Evolutionary conservation across 306 rosid species (phyloP).

Genomic region (Lagenaria siceraria): DNA sequence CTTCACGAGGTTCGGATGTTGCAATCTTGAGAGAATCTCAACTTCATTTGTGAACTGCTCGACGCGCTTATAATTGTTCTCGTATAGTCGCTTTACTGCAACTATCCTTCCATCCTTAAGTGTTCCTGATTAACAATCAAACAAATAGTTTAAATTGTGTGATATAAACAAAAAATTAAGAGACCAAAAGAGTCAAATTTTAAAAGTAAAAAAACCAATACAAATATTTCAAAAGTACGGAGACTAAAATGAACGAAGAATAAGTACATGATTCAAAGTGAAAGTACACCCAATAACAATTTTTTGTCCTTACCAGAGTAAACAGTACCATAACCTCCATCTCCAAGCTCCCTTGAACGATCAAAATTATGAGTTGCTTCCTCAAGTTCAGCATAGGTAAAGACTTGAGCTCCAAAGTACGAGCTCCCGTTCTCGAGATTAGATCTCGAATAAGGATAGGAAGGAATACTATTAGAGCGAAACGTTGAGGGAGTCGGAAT

Average conservation of each 20-base stretch:
- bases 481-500: slow-evolving; percentile 23
- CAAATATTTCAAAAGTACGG: not conserved
- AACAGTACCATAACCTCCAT: slow-evolving; percentile 92
- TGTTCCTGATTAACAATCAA: slow-evolving; percentile 37
- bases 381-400: slow-evolving; percentile 61
- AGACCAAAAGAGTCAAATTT: not conserved
- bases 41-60: slow-evolving; percentile 85
- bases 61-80: slow-evolving; percentile 52
- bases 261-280: not conserved
- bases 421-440: slow-evolving; percentile 35
- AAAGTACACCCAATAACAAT: not conserved
- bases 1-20: slow-evolving; percentile 63
- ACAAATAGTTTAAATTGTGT: not conserved
- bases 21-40: slow-evolving; percentile 49
- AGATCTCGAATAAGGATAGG: slow-evolving; percentile 40
- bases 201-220: not conserved
- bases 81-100: slow-evolving; percentile 88
- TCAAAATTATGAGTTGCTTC: slow-evolving; percentile 70
- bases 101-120: slow-evolving; percentile 72
- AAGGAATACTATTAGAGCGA: slow-evolving; percentile 37
- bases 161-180: no score
- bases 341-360: slow-evolving; percentile 65
- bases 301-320: slow-evolving; percentile 49
- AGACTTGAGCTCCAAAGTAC: slow-evolving; percentile 79
- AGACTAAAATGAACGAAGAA: not conserved